Conservation (phyloP, 371 early-diverging fungal genomes). For the Saksenaea vasiformis region DNA sequence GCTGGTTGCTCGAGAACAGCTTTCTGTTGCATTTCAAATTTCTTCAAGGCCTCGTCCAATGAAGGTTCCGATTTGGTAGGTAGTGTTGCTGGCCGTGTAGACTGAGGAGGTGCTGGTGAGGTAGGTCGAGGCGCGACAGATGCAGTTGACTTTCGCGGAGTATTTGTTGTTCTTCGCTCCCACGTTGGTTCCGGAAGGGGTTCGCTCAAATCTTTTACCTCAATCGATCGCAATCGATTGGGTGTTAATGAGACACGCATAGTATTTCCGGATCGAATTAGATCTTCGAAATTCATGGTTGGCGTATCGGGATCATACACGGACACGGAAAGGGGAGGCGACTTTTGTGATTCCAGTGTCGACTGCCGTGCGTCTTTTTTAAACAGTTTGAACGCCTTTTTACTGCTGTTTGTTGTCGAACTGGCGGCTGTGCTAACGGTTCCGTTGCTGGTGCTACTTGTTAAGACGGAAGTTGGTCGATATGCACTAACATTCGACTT, state of each 20-base stretch:
- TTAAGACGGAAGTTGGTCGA: slow-evolving; percentile 23
- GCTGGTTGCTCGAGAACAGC: background rate
- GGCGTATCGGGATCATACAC: slow-evolving; percentile 28
- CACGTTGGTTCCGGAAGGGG: background rate
- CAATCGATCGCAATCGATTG: slow-evolving; percentile 60
- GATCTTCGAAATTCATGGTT: slow-evolving; percentile 54
- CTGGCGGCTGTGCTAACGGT: slow-evolving; percentile 14
- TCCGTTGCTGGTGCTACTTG: slow-evolving; percentile 19
- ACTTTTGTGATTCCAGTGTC: slow-evolving; percentile 4
- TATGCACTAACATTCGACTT: slow-evolving; percentile 13
- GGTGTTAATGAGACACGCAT: slow-evolving; percentile 64
- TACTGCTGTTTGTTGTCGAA: slow-evolving; percentile 10
- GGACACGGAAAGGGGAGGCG: slow-evolving; percentile 12
- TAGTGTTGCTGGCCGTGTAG: slow-evolving; percentile 3
- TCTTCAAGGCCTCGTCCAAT: background rate
- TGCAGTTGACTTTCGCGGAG: background rate
- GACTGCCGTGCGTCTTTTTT: slow-evolving; percentile 8
- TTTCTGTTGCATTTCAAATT: slow-evolving; percentile 2
- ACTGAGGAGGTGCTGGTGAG: slow-evolving; percentile 6
- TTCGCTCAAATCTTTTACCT: slow-evolving; percentile 35
- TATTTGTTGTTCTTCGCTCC: slow-evolving; percentile 9
- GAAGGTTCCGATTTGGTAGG: background rate
- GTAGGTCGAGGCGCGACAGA: background rate
- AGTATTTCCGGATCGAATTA: slow-evolving; percentile 59
- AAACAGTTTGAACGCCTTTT: slow-evolving; percentile 28